Percentiles rank a stretch among this genome's conserved stretches.
These are phyloP conservation scores for Sugiyamaella floridensis DNA, from an alignment of 805 yeast species.

Conservation along the genomic window DNA sequence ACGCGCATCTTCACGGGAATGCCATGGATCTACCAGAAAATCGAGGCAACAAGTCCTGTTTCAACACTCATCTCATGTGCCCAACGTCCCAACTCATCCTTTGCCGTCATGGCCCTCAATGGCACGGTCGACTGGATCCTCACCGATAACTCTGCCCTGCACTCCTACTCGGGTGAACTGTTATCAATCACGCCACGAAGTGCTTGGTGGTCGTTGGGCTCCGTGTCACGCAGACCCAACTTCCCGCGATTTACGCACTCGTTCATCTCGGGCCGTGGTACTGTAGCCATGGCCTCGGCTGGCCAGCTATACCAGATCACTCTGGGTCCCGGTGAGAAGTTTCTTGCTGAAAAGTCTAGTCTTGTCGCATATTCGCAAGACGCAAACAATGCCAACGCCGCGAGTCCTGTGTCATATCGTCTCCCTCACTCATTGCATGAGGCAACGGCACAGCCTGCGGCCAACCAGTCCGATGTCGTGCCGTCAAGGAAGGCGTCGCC, in stretches of 20 bases:
- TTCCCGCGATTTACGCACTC: conserved; percentile 29
- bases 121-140: conserved; percentile 40
- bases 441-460: background rate
- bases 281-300: conserved; percentile 33
- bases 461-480: background rate
- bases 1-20: conserved; percentile 4
- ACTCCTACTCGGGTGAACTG: conserved; percentile 41
- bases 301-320: conserved; percentile 36
- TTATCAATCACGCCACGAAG: conserved; percentile 24
- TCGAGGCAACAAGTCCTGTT: conserved; percentile 27
- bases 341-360: conserved; percentile 35
- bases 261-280: conserved; percentile 39
- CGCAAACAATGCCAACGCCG: conserved; percentile 10
- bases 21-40: conserved; percentile 15
- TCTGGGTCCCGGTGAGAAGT: conserved; percentile 35
- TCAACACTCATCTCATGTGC: conserved; percentile 24
- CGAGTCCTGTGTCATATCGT: conserved; percentile 1
- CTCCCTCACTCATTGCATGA: conserved; percentile 5
- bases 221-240: conserved; percentile 7
- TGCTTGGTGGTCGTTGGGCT: conserved; percentile 14
- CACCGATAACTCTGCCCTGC: conserved; percentile 32
- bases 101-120: conserved; percentile 34
- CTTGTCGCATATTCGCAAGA: conserved; percentile 37
- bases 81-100: conserved; percentile 12
- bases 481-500: background rate